phyloP scores from a whole-genome alignment of 495 filamentous ascomycete genomes.

The Hyaloscypha hepaticicola region DNA sequence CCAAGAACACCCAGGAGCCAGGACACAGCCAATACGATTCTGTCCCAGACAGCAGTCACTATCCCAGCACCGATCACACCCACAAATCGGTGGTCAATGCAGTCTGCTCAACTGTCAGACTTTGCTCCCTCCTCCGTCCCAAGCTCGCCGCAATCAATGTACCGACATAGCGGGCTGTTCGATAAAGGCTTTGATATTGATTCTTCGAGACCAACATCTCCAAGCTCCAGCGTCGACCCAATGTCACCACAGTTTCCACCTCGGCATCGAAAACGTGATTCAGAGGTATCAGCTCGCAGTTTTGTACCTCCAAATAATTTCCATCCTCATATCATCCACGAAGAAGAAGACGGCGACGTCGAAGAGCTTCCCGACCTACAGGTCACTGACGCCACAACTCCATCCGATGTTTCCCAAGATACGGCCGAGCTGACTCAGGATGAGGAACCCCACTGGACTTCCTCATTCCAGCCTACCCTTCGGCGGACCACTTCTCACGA shows the following conservation, averaged over 20 bases:
- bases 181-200: conserved; percentile 57
- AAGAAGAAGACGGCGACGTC: conserved; percentile 33
- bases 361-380: conserved; percentile 31
- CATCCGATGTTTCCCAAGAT: conserved; percentile 18
- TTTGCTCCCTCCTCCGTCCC: conserved; percentile 67
- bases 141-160: conserved; percentile 75
- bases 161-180: conserved; percentile 73
- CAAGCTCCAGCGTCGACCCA: conserved; percentile 65
- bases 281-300: conserved; percentile 53
- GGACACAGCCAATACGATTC: conserved; percentile 45
- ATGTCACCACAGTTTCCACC: conserved; percentile 52
- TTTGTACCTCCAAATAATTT: conserved; percentile 37
- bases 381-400: conserved; percentile 15
- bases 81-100: conserved; percentile 62
- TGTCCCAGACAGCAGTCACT: conserved; percentile 63
- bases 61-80: conserved; percentile 46
- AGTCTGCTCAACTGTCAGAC: conserved; percentile 59
- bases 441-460: conserved; percentile 25
- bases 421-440: conserved; percentile 14
- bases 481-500: conserved; percentile 50
- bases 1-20: conserved; percentile 30
- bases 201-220: conserved; percentile 70
- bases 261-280: conserved; percentile 47
- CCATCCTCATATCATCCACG: conserved; percentile 27
- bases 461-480: conserved; percentile 30